A percentile compares a stretch with the other conserved stretches of the same genome.
These are phyloP conservation scores for Chenopodium berlandieri DNA, from an alignment of 148 eudicot species.

Conservation along the genomic window DNA sequence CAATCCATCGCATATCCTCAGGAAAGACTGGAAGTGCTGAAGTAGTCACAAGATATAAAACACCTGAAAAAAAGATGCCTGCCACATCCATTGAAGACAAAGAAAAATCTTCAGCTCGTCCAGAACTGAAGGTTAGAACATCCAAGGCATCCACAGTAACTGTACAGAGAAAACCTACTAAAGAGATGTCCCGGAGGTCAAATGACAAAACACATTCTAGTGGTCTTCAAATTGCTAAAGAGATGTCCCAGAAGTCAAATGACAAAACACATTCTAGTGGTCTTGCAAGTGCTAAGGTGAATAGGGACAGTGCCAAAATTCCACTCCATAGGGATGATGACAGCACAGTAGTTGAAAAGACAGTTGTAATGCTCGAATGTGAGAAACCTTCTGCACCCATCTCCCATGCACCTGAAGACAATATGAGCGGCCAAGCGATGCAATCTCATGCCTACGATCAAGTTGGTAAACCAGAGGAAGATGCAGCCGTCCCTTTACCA, in stretches of 20 bases:
- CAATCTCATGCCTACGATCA: conserved; percentile 27
- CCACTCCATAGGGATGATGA: conserved; percentile 51
- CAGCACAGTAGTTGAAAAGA: conserved; percentile 72
- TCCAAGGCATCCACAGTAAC: conserved; percentile 39
- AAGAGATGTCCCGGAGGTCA: conserved; percentile 35
- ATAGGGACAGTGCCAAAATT: conserved; percentile 16
- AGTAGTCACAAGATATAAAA: conserved; percentile 46
- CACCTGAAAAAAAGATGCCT: conserved; percentile 47
- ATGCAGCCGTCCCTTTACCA: conserved; percentile 36
- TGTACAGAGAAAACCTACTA: conserved; percentile 38
- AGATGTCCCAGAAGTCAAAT: too few species aligned
- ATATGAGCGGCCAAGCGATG: conserved; percentile 16
- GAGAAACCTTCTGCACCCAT: conserved; percentile 53
- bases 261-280: conserved; percentile 26
- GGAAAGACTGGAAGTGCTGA: conserved; percentile 49
- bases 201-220: conserved; percentile 31
- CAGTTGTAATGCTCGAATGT: conserved; percentile 71
- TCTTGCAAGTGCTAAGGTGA: conserved; percentile 27
- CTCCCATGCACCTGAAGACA: conserved; percentile 33
- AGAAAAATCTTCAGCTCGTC: conserved; percentile 62
- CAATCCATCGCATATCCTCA: conserved; percentile 36
- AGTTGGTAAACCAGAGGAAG: conserved; percentile 33
- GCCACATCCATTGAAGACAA: conserved; percentile 45
- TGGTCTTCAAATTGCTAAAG: conserved; percentile 12
- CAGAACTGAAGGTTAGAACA: conserved; percentile 56